A percentile compares a stretch with the other conserved stretches of the same genome.
These are phyloP conservation scores for Tetrahymena elliotti DNA, from an alignment of 73 alveolate genomes.

Conservation along the genomic window DNA sequence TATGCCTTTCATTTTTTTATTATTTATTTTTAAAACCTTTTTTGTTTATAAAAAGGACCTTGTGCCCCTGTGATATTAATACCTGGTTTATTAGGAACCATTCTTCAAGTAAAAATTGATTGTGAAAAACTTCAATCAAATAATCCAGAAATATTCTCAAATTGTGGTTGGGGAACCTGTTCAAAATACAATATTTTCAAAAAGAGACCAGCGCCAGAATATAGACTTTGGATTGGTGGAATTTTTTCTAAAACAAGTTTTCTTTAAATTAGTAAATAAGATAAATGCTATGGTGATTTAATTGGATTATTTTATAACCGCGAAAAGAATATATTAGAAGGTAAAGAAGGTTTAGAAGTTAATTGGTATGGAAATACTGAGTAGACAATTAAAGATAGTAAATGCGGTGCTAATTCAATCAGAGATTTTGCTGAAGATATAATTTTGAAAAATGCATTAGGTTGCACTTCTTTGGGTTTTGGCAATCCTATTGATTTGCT, in stretches of 20 bases:
- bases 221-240: slow-evolving; percentile 17
- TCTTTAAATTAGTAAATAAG: not conserved
- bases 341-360: not conserved
- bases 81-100: slow-evolving; percentile 26
- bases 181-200: not conserved
- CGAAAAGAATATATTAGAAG: not conserved
- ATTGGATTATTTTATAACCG: slow-evolving; percentile 3
- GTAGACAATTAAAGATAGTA: not conserved
- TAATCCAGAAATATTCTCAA: slow-evolving; percentile 11
- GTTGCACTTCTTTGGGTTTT: slow-evolving; percentile 10
- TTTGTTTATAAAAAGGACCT: not conserved
- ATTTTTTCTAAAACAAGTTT: not conserved
- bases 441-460: not conserved
- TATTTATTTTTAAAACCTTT: too few relatives aligned
- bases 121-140: slow-evolving; percentile 5
- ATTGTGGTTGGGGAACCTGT: slow-evolving; percentile 37
- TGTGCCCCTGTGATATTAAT: slow-evolving; percentile 27
- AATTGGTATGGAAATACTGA: slow-evolving; percentile 21
- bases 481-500: not conserved
- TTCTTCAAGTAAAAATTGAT: slow-evolving; percentile 13
- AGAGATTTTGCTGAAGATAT: slow-evolving; percentile 12
- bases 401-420: slow-evolving; percentile 7
- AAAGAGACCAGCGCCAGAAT: slow-evolving; percentile 5
- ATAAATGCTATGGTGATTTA: slow-evolving; percentile 21
- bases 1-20: too few relatives aligned